Conservation (phyloP, 257 asterid species). For the Vinca minor region DNA sequence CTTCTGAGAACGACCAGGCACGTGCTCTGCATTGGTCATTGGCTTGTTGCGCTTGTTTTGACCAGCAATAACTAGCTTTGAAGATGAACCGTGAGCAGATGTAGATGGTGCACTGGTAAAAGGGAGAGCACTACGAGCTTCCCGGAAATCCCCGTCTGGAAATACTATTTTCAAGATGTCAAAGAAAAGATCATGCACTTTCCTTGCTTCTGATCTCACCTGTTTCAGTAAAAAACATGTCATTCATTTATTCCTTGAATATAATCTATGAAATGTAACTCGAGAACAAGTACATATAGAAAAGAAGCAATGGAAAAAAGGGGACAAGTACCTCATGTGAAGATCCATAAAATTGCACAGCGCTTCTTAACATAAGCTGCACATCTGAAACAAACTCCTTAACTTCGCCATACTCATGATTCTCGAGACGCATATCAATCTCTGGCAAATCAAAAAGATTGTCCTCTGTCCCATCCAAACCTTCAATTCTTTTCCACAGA, state of each 20-base stretch:
- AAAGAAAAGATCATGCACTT: conserved; percentile 93
- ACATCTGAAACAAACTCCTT: conserved; percentile 80
- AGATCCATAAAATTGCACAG: conserved; percentile 63
- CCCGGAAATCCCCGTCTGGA: conserved; percentile 78
- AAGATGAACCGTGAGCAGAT: conserved; percentile 45
- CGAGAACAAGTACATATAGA: too few species aligned
- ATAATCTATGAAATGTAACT: background rate
- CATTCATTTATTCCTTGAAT: background rate
- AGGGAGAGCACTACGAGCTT: conserved; percentile 60
- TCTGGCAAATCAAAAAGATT: conserved; percentile 55
- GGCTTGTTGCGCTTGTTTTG: conserved; percentile 55
- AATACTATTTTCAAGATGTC: conserved; percentile 75
- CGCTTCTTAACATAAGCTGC: conserved; percentile 70
- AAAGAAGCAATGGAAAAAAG: too few species aligned
- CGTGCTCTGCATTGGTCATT: conserved; percentile 47
- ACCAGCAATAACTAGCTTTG: conserved; percentile 42
- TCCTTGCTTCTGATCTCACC: conserved; percentile 89
- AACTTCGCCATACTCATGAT: conserved; percentile 56
- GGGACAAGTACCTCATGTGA: conserved; percentile 61
- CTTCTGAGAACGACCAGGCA: conserved; percentile 49
- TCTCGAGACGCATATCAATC: conserved; percentile 63
- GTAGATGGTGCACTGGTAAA: conserved; percentile 41
- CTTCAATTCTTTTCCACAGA: conserved; percentile 80
- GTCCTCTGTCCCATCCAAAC: conserved; percentile 52
- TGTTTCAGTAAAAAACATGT: conserved; percentile 23